Base-by-base conservation (phyloP, 352 stramenopile species). In the Pseudoperonospora humuli region DNA sequence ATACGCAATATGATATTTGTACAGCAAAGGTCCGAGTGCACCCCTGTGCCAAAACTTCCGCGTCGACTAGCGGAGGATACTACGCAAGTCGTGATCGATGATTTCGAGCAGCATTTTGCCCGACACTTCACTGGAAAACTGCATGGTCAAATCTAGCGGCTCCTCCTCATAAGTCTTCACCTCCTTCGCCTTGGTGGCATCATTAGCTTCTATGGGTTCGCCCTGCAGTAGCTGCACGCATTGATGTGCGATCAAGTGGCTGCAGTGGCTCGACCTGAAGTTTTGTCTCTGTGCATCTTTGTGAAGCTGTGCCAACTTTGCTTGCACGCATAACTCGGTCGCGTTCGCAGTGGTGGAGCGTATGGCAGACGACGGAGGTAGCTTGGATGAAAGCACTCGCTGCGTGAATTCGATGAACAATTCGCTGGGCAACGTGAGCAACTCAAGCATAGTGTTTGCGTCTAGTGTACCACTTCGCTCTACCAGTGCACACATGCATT, bases 281-380 rank as follows among this genome's bases (percentile, higher is more conserved):
- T 34, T 34, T 20, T 24, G n/a, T n/a, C n/a, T 35, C 11, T 57
- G 43, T 18, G 42, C 44, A n/a, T 65, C 53, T 43, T 64, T 51
- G 18, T 74, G 65, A 32, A 77, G 46, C 31, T 74, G 63, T 9
- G 63, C 63, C 26, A 74, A 35, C 34, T 77, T 66, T 14, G 67
- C 67, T 44, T 72, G 67, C 8, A 60, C 56, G 31, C 52, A 69
- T 35, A 71, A 21, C 15, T 66, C 60, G 7, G 41, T 54, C 7
- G 55, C 54, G 21, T 47, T 56, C 20, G 52, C 50, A 10, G 45
- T 33, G 10, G 49, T 40, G 9, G 49, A 35, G 17, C 46, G 38
- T 9, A 45, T 35, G 11, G 24, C 28, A 13, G 46, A 17, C 7
- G 43, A 47, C 1, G 23, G 28, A 6, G 24, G 15, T 21, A 21